phyloP scores from a whole-genome alignment of 164 flowering plant genomes.

The Aristolochia fimbriata region DNA sequence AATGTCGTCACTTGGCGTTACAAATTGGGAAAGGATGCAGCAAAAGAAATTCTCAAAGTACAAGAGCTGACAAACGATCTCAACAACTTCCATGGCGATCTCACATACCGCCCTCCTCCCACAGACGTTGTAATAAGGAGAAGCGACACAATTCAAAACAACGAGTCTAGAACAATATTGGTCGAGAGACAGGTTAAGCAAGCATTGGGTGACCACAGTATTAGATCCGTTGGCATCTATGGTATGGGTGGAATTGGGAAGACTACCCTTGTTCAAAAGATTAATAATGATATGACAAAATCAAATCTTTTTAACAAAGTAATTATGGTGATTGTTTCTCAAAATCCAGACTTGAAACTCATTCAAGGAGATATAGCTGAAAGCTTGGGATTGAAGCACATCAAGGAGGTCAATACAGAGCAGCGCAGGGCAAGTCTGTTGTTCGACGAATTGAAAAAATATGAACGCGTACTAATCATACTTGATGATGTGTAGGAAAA shows the following conservation, averaged over 20 bases:
- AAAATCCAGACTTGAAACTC: neutral
- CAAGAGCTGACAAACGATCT: neutral
- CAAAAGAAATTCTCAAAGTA: neutral
- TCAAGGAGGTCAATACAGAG: neutral
- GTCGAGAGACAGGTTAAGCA: conserved; percentile 2
- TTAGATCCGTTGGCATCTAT: no score
- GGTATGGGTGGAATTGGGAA: no score
- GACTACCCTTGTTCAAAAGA: no score
- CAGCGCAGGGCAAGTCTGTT: conserved; percentile 6
- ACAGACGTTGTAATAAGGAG: neutral
- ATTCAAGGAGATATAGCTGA: conserved; percentile 6
- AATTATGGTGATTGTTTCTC: no score
- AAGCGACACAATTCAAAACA: neutral
- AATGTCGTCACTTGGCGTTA: neutral
- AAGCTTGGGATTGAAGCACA: conserved; percentile 3
- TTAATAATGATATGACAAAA: no score
- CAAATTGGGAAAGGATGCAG: conserved; percentile 8
- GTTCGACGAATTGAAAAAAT: no score
- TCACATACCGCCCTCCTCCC: neutral
- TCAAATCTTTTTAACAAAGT: no score
- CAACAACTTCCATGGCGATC: neutral
- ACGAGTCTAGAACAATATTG: neutral
- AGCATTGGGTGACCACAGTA: neutral
- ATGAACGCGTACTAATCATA: no score
- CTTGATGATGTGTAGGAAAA: conserved; percentile 27